Evolutionary conservation across 2,329 filamentous ascomycete genomes (phyloP), one percentile per base, ranked within the genome.

Genomic region (Colletotrichum coccodes): DNA sequence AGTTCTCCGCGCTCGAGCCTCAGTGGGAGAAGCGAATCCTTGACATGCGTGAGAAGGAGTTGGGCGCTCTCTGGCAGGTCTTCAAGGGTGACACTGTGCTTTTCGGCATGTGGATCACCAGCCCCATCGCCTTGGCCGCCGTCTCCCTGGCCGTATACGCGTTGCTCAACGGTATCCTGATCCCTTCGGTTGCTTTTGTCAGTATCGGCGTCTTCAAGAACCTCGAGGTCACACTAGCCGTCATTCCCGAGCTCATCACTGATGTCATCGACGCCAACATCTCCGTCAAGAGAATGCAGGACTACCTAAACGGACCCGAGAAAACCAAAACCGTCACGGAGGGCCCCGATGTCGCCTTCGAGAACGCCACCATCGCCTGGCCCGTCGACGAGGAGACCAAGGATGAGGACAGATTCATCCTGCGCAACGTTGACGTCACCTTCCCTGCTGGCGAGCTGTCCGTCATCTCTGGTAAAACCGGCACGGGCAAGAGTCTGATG

Each of bases 101-200:
- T 28, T 84, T 92, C 58, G 86, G 84, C 47, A 92, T 91, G 75
- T 94, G 91, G 91, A 88, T 94, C 42, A 84, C 90, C 21, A 92
- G 91, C 42, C 93, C 93, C 0, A 88, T 95, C 28, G 83, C 93
- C 70, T 85, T 96, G 4, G 89, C 93, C 7, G 92, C 91, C 4
- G 87, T 91, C 9, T 91, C 92, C 0, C 82, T 96, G 2, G 86
- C 90, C 3, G 86, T 90, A 0, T 95, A 95, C 74, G 89, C 92
- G 2, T 71, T 87, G 11, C 73, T 92, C 0, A 79, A 94, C 71
- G 90, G 90, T 5, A 81, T 83, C 0, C 82, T 96, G 11, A 84
- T 86, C 1, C 90, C 93, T 0, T 94, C 92, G 0, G 86, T 95
- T 12, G 93, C 93, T 2, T 96, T 96, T 72, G 94, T 94, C 30